A percentile compares a stretch with the other conserved stretches of the same genome.
Conservation (phyloP, 2,329 filamentous ascomycete genomes). For the Pseudocercospora eumusae region DNA sequence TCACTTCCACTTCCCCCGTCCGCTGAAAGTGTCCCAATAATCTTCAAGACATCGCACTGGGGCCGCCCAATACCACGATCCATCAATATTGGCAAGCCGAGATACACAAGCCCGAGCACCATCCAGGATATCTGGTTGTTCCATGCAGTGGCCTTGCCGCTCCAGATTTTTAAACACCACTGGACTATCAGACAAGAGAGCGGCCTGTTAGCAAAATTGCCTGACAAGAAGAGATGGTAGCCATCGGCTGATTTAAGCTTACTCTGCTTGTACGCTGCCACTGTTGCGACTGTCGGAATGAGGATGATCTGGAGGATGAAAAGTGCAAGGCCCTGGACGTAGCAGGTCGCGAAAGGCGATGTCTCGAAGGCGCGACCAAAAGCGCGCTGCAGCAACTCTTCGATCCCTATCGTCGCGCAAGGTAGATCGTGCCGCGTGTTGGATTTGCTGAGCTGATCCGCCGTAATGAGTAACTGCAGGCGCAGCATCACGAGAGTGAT, state of each 20-base stretch:
- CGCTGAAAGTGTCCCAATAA: neutral
- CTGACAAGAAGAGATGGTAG: too few relatives aligned
- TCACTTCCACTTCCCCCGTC: neutral
- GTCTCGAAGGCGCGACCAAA: neutral
- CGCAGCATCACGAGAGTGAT: neutral
- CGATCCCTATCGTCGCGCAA: neutral
- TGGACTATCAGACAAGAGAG: too few relatives aligned
- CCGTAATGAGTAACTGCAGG: neutral
- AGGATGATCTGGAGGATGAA: too few relatives aligned
- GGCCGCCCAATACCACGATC: neutral
- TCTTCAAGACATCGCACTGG: constrained; percentile 5
- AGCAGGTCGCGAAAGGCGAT: neutral
- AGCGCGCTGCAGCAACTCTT: neutral
- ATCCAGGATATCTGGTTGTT: neutral
- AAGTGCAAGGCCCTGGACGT: neutral
- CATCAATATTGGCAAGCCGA: neutral
- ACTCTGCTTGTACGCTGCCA: too few relatives aligned
- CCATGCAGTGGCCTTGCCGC: too few relatives aligned
- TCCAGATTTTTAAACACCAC: too few relatives aligned
- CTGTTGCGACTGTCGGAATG: too few relatives aligned
- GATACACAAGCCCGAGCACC: neutral
- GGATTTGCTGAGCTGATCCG: neutral
- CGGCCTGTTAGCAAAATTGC: too few relatives aligned
- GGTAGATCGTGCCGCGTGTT: neutral
- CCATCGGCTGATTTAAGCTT: too few relatives aligned